These are phyloP conservation scores for Sporothrix globosa DNA, from an alignment of 2,329 filamentous ascomycete species.

Conservation along the genomic window DNA sequence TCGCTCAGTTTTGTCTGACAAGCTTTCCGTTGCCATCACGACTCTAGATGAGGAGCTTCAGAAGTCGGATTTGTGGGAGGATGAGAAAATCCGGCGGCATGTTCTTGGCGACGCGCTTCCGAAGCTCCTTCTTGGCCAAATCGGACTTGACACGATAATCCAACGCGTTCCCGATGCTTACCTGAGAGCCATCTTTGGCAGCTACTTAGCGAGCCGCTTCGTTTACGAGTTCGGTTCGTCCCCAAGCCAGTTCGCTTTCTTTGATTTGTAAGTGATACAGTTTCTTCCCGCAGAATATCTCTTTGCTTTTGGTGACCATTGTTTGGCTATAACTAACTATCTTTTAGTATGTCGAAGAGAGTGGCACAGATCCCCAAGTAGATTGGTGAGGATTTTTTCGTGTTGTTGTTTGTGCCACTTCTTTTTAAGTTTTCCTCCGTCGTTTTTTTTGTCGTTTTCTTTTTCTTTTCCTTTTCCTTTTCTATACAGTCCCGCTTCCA, in stretches of 20 bases:
- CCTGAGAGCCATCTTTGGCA: conserved; percentile 92
- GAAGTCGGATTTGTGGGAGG: conserved; percentile 87
- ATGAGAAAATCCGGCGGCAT: conserved; percentile 73
- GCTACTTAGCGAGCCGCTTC: conserved; percentile 91
- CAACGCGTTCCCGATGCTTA: conserved; percentile 88
- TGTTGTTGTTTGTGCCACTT: background rate
- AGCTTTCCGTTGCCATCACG: conserved; percentile 90
- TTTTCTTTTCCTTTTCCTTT: too few relatives aligned
- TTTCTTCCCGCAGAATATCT: background rate
- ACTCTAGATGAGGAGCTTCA: conserved; percentile 95
- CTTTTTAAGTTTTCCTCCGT: background rate
- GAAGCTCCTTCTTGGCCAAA: conserved; percentile 79
- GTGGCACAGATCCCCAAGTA: conserved; percentile 44
- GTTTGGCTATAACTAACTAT: conserved; percentile 18
- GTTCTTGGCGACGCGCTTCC: conserved; percentile 87
- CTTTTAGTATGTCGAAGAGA: conserved; percentile 64
- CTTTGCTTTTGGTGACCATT: background rate
- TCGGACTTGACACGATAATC: conserved; percentile 87
- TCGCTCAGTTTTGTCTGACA: conserved; percentile 87
- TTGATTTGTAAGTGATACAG: conserved; percentile 77
- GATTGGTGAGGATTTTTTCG: background rate
- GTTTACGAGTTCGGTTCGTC: conserved; percentile 93
- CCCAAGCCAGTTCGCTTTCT: conserved; percentile 96
- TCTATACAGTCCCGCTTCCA: too few relatives aligned
- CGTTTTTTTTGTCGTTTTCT: too few relatives aligned